Percentiles rank a stretch among this genome's conserved stretches.
Evolutionary conservation across 306 rosid species (phyloP).

Genomic region (Medicago arabica): DNA sequence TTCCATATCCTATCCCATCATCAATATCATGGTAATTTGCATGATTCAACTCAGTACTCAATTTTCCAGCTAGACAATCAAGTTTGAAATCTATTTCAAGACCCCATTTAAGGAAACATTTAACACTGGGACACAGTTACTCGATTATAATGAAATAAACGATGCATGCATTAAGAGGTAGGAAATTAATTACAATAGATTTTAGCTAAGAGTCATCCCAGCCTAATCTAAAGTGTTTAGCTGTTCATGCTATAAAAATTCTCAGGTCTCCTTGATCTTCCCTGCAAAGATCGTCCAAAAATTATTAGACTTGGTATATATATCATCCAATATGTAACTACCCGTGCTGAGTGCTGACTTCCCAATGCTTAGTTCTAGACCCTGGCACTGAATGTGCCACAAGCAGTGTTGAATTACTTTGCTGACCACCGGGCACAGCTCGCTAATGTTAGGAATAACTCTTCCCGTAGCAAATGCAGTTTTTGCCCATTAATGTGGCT

Average conservation of each 20-base stretch:
- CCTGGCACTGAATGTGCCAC: neutral
- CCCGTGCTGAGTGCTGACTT: neutral
- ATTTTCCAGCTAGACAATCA: neutral
- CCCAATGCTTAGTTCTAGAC: neutral
- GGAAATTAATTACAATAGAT: neutral
- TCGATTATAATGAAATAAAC: neutral
- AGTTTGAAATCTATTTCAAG: neutral
- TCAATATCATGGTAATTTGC: neutral
- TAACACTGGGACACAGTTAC: neutral
- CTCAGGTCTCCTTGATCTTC: neutral
- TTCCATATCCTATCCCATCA: neutral
- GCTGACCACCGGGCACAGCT: neutral
- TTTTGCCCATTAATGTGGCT: constrained; percentile 1
- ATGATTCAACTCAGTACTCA: neutral
- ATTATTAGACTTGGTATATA: neutral
- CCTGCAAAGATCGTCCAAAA: neutral
- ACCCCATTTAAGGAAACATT: neutral
- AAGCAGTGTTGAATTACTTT: neutral
- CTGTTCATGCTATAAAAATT: neutral
- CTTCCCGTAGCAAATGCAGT: neutral
- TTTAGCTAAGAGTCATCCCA: neutral
- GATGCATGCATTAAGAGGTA: neutral
- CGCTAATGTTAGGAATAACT: neutral
- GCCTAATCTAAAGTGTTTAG: neutral
- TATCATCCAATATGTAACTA: neutral